Evolutionary conservation across 2,329 filamentous ascomycete genomes (phyloP).

Genomic region (Cryoendolithus antarcticus): DNA sequence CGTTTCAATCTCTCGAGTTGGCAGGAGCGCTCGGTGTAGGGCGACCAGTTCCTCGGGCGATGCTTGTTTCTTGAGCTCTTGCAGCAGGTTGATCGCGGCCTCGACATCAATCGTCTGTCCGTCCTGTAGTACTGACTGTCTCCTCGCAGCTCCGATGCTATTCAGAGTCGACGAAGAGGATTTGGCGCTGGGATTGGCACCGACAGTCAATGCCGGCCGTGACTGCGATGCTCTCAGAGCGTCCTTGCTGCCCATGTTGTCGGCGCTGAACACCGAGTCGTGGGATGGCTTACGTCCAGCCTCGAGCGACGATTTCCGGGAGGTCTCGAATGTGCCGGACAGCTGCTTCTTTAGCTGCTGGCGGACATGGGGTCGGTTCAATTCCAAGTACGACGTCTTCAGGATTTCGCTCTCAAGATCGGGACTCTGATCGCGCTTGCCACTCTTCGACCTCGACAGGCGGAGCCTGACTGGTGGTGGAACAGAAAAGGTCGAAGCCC

Average conservation of each 20-base stretch:
- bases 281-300: conserved; percentile 2
- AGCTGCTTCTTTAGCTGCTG: conserved; percentile 11
- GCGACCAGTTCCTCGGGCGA: conserved; percentile 37
- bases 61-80: conserved; percentile 36
- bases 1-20: conserved; percentile 7
- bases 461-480: conserved; percentile 1
- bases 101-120: conserved; percentile 28
- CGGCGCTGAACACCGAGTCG: conserved; percentile 1
- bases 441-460: conserved; percentile 5
- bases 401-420: neutral
- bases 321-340: conserved; percentile 9
- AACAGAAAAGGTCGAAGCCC: neutral
- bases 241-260: conserved; percentile 8
- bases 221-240: conserved; percentile 3
- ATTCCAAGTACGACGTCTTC: conserved; percentile 7
- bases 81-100: conserved; percentile 32
- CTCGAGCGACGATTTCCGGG: conserved; percentile 4
- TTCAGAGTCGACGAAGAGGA: conserved; percentile 9
- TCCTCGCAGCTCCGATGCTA: conserved; percentile 7
- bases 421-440: conserved; percentile 1
- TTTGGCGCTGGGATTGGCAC: conserved; percentile 5
- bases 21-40: conserved; percentile 24
- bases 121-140: conserved; percentile 20
- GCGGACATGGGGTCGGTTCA: conserved; percentile 6
- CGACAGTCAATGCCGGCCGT: conserved; percentile 5